Conservation (phyloP, 1,139 yeast genomes). For the Suhomyces panamericanus region DNA sequence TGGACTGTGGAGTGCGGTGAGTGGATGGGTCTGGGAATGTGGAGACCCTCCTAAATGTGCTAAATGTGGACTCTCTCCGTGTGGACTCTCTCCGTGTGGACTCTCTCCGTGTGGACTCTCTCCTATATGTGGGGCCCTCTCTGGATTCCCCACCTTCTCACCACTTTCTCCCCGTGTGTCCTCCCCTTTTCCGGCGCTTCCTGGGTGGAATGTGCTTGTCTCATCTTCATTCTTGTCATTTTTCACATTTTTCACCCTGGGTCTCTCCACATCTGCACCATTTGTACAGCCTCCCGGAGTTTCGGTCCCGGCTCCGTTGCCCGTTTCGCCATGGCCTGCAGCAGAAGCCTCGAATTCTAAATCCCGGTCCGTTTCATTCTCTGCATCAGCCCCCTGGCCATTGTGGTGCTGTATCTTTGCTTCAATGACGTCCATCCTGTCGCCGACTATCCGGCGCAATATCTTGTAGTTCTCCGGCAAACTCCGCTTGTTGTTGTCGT, state of each 20-base stretch:
- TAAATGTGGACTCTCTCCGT: no score
- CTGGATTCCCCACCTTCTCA: no score
- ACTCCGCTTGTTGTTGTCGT: constrained; percentile 12
- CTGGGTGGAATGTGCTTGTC: background rate
- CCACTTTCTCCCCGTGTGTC: no score
- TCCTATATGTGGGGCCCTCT: no score
- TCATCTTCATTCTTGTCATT: background rate
- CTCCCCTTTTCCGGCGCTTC: no score
- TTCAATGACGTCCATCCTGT: constrained; percentile 10
- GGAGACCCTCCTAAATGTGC: no score
- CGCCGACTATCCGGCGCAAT: constrained; percentile 25
- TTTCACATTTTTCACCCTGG: background rate
- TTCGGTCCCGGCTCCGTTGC: background rate
- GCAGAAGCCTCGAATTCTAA: background rate
- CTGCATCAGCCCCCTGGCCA: constrained; percentile 1
- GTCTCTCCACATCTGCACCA: no score
- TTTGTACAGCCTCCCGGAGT: background rate
- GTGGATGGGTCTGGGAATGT: background rate
- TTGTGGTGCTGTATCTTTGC: constrained; percentile 7
- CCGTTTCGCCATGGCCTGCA: background rate
- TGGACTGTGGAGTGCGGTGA: background rate
- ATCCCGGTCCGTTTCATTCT: no score
- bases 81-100: no score
- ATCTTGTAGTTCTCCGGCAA: constrained; percentile 33
- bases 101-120: no score